Evolutionary conservation across 441 rosid species (phyloP).

Genomic region (Omphalea diandra): DNA sequence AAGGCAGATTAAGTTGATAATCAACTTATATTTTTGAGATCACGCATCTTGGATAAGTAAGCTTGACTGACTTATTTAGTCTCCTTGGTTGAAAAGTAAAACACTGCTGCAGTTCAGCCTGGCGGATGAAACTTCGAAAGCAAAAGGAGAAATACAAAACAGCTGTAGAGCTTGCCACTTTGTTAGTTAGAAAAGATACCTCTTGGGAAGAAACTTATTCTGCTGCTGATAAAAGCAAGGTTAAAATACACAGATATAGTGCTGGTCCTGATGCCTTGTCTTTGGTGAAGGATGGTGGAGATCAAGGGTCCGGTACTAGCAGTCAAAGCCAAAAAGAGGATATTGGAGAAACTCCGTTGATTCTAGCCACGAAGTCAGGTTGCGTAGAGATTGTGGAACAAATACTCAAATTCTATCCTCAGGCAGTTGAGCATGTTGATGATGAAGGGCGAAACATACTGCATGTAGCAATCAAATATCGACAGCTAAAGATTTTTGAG

Average conservation of each 20-base stretch:
- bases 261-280: background rate
- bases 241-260: constrained; percentile 19
- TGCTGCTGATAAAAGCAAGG: constrained; percentile 16
- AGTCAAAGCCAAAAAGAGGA: background rate
- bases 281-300: constrained; percentile 4
- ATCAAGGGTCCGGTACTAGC: background rate
- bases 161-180: constrained; percentile 19
- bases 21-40: no score
- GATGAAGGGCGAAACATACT: constrained; percentile 23
- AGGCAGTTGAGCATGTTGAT: constrained; percentile 25
- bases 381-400: constrained; percentile 18
- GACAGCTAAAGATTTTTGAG: constrained; percentile 14
- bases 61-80: background rate
- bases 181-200: constrained; percentile 19
- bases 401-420: constrained; percentile 15
- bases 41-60: no score
- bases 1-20: no score
- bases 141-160: constrained; percentile 5
- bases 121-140: background rate
- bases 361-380: constrained; percentile 26
- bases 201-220: constrained; percentile 18
- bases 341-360: constrained; percentile 21
- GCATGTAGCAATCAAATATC: constrained; percentile 28
- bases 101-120: background rate
- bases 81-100: background rate